Evolutionary conservation across 208 protist species (phyloP).

Genomic region (Crithidia mellificae): DNA sequence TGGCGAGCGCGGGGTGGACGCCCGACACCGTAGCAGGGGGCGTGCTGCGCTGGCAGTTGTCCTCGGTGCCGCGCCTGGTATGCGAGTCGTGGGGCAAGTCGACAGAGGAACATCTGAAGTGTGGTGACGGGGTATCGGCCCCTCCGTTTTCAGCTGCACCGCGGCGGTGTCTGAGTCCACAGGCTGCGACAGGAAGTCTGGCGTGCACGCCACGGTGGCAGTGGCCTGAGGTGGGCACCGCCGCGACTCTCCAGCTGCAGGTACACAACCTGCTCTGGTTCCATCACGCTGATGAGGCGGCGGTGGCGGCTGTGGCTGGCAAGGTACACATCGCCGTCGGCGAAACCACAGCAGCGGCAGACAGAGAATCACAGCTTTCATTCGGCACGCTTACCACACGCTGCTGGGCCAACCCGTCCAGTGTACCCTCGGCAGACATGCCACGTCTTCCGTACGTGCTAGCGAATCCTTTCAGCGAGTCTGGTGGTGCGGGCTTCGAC

Average conservation of each 20-base stretch:
- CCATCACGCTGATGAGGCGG: conserved; percentile 13
- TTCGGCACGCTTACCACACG: no score
- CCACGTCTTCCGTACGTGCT: conserved; percentile 17
- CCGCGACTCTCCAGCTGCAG: conserved; percentile 11
- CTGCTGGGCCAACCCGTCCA: conserved; percentile 14
- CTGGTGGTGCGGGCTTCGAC: neutral
- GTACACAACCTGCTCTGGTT: conserved; percentile 25
- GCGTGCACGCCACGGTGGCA: conserved; percentile 6
- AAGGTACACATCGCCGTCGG: neutral
- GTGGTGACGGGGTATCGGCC: no score
- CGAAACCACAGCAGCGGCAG: neutral
- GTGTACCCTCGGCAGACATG: conserved; percentile 6
- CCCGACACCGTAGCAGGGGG: conserved; percentile 13
- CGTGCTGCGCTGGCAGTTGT: conserved; percentile 22
- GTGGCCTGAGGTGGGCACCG: conserved; percentile 25
- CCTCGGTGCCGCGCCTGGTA: conserved; percentile 24
- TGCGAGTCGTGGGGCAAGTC: no score
- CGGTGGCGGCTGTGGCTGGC: neutral
- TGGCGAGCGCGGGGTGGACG: neutral
- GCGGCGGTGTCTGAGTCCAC: neutral
- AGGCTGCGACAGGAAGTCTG: neutral
- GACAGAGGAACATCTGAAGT: no score
- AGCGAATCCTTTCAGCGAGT: neutral
- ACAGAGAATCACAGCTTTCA: no score
- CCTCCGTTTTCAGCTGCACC: neutral